phyloP scores from a whole-genome alignment of 441 rosid species.

The Breynia disticha region DNA sequence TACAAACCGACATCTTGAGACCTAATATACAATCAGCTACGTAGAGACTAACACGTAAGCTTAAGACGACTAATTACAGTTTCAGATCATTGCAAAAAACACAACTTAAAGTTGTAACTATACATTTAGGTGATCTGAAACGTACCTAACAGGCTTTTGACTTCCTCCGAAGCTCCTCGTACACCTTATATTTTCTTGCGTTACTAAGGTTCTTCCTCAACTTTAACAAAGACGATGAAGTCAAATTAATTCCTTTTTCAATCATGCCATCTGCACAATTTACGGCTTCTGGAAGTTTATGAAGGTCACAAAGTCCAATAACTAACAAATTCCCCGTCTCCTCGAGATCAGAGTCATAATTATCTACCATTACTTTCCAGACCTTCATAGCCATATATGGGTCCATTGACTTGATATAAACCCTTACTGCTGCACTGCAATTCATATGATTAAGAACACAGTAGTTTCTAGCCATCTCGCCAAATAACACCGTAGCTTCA shows the following conservation, averaged over 20 bases:
- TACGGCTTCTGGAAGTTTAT: slow-evolving; percentile 52
- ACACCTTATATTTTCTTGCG: slow-evolving; percentile 25
- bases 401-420: slow-evolving; percentile 26
- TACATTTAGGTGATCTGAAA: neutral
- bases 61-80: too few relatives aligned
- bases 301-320: slow-evolving; percentile 33
- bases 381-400: slow-evolving; percentile 35
- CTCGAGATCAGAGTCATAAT: slow-evolving; percentile 33
- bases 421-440: slow-evolving; percentile 31
- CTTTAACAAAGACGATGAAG: slow-evolving; percentile 29
- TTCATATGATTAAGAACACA: slow-evolving; percentile 25
- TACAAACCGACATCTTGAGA: too few relatives aligned
- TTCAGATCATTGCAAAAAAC: too few relatives aligned
- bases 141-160: slow-evolving; percentile 24
- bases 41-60: too few relatives aligned
- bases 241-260: slow-evolving; percentile 39
- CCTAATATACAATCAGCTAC: too few relatives aligned
- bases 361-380: slow-evolving; percentile 47
- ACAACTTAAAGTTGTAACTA: neutral
- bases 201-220: slow-evolving; percentile 33
- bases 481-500: slow-evolving; percentile 30
- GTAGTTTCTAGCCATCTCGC: slow-evolving; percentile 50
- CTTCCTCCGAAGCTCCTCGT: slow-evolving; percentile 38
- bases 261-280: slow-evolving; percentile 50
- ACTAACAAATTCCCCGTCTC: slow-evolving; percentile 44